Base-by-base conservation (phyloP, 345 rosid species). In the Camelina hispida region DNA sequence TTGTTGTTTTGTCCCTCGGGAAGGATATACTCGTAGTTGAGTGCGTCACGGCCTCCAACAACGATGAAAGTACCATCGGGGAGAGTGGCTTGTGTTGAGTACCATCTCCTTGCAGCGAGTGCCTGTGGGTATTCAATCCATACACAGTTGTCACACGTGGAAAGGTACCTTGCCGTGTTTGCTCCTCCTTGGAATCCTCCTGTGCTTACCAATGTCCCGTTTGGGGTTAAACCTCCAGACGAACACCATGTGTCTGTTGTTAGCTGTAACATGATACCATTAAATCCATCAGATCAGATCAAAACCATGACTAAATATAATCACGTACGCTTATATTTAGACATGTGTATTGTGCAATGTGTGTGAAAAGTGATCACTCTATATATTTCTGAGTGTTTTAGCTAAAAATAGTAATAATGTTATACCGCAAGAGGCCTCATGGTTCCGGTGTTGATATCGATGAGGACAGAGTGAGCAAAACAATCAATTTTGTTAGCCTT, bases 161-260 rank as follows among this genome's bases (percentile, higher is more conserved):
- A 4, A 0, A 94, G 76, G 75, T 80, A 81, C 53, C 98, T 83
- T 1, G 83, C 93, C 0, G 95, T 88, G 62, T 82, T 85, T 6
- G 86, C 87, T 34, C 98, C 98, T 9, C 81, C 84, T 34, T 64
- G 72, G 51, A 53, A 88, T 1, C 98, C 98, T 32, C 98, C 98
- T 0, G 96, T 89, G 70, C 96, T 80, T 9, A 91, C 85, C 8
- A 94, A 62, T 10, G 86, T 84, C 5, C 98, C 97, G 8, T 94
- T 85, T 3, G 72, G 13, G 0, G 83, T 81, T 12, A 94, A 86
- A 25, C 95, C 97, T 69, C 98, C 98, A 0, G 97, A 94, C 1
- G 98, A 94, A 78, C 98, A 94, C 98, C 98, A 94, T 14, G 98
- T 91, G 60, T 94, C 98, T 4, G 89, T 86, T 13, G 72, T n/a